Conservation (phyloP, 768 basidiomycete species). For the Guyanaporus albipodus region DNA sequence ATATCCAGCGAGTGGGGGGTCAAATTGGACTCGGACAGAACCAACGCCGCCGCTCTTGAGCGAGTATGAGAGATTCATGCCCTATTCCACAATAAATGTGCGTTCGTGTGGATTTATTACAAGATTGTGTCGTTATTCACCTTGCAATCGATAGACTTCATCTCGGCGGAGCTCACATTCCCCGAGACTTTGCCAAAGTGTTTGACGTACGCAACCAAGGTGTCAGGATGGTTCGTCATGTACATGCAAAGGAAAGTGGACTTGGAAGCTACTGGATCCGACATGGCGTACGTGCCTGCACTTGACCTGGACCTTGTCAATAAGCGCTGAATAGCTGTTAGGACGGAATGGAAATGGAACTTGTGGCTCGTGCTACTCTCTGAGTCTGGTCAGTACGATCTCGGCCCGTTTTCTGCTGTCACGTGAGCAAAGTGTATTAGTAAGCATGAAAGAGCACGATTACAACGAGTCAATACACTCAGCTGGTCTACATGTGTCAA, state of each 20-base stretch:
- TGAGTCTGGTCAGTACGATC: too few species aligned
- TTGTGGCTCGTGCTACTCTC: too few species aligned
- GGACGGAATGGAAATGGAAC: too few species aligned
- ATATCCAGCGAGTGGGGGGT: constrained; percentile 70
- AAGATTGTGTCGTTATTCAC: constrained; percentile 31
- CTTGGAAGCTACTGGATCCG: constrained; percentile 72
- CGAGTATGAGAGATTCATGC: constrained; percentile 66
- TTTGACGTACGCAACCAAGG: constrained; percentile 78
- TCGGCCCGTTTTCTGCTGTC: too few species aligned
- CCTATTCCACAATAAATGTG: constrained; percentile 35
- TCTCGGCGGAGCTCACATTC: constrained; percentile 56
- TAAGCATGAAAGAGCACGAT: too few species aligned
- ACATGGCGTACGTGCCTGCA: too few species aligned
- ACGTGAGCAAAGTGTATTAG: too few species aligned
- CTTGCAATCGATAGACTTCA: constrained; percentile 66
- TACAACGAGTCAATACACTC: too few species aligned
- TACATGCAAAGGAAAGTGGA: constrained; percentile 78
- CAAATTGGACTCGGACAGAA: constrained; percentile 53
- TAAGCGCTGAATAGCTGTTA: too few species aligned
- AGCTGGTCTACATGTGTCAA: too few species aligned
- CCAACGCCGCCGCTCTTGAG: constrained; percentile 44
- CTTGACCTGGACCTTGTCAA: too few species aligned
- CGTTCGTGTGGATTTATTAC: not conserved
- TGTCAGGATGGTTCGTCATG: constrained; percentile 82
- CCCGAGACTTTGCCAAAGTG: constrained; percentile 65